Conservation (phyloP, 1,284 basidiomycete species). For the Trichosporon ovoides region DNA sequence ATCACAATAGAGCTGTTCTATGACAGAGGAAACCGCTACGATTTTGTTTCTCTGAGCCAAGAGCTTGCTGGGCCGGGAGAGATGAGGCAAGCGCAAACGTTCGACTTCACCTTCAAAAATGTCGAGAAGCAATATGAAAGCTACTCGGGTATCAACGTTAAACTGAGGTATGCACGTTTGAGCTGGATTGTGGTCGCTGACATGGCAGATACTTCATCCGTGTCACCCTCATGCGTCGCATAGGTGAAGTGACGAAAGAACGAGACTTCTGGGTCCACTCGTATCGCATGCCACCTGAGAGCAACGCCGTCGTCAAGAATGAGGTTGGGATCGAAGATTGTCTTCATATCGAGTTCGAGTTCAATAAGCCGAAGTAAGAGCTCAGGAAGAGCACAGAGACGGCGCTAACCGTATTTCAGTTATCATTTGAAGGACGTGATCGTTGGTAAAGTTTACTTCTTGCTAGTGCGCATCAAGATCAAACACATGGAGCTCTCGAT, state of each 20-base stretch:
- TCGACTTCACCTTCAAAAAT: constrained; percentile 96
- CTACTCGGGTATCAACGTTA: constrained; percentile 97
- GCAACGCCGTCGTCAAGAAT: constrained; percentile 98
- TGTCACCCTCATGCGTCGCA: constrained; percentile 78
- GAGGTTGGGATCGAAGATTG: constrained; percentile 99
- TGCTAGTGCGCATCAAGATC: constrained; percentile 98
- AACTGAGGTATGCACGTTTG: constrained; percentile 65
- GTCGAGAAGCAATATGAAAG: constrained; percentile 99
- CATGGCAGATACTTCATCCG: constrained; percentile 81
- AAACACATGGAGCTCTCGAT: constrained; percentile 99
- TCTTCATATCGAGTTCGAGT: constrained; percentile 98
- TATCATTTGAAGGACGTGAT: constrained; percentile 99
- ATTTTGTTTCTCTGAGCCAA: constrained; percentile 91
- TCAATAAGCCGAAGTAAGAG: constrained; percentile 94
- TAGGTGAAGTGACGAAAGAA: constrained; percentile 90
- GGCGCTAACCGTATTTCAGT: constrained; percentile 50
- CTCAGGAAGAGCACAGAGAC: no score
- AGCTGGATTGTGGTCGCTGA: no score
- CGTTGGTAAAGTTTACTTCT: constrained; percentile 98
- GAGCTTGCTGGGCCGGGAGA: constrained; percentile 91
- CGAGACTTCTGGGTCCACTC: constrained; percentile 96
- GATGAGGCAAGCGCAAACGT: constrained; percentile 91
- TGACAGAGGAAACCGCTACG: constrained; percentile 87
- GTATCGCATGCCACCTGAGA: constrained; percentile 96
- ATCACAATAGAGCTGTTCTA: constrained; percentile 70